These are phyloP conservation scores for Leccinum uliginosum DNA, from an alignment of 768 basidiomycete genomes.

Conservation along the genomic window DNA sequence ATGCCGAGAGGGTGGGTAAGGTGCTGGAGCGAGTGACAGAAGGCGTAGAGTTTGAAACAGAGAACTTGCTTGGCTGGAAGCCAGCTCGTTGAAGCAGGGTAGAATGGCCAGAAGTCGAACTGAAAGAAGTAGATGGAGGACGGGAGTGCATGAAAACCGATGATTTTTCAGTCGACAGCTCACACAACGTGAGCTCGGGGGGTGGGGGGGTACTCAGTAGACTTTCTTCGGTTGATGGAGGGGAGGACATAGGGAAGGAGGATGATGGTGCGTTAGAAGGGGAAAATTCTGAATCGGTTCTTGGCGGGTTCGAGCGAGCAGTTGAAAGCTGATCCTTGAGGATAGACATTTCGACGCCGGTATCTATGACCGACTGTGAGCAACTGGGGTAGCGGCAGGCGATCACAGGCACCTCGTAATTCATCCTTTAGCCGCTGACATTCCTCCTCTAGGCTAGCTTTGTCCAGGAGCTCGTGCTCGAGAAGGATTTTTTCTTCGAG, in stretches of 20 bases:
- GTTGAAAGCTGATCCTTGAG: constrained; percentile 68
- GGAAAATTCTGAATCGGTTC: constrained; percentile 24
- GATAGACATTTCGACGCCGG: constrained; percentile 79
- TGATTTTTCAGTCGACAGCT: constrained; percentile 46
- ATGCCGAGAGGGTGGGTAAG: constrained; percentile 46
- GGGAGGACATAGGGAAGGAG: constrained; percentile 31
- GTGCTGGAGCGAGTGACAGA: constrained; percentile 56
- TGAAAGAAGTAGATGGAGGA: constrained; percentile 29
- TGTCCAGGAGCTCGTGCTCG: constrained; percentile 91
- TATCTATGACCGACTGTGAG: constrained; percentile 49
- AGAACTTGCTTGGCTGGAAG: constrained; percentile 43
- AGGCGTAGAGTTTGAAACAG: constrained; percentile 38
- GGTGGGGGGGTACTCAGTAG: constrained; percentile 57
- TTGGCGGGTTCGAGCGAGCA: constrained; percentile 31
- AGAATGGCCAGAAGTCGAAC: constrained; percentile 39
- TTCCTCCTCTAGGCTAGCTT: constrained; percentile 87
- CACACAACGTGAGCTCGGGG: constrained; percentile 55
- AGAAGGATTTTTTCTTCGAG: constrained; percentile 96
- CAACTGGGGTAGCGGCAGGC: not conserved
- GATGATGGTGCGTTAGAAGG: constrained; percentile 29
- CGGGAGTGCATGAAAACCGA: constrained; percentile 33
- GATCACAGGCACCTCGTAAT: constrained; percentile 70
- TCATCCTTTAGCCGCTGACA: constrained; percentile 90
- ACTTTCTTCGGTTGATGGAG: constrained; percentile 44
- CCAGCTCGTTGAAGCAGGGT: constrained; percentile 49